Conservation (phyloP, 177 flowering plant species). For the Vitis hybrid region DNA sequence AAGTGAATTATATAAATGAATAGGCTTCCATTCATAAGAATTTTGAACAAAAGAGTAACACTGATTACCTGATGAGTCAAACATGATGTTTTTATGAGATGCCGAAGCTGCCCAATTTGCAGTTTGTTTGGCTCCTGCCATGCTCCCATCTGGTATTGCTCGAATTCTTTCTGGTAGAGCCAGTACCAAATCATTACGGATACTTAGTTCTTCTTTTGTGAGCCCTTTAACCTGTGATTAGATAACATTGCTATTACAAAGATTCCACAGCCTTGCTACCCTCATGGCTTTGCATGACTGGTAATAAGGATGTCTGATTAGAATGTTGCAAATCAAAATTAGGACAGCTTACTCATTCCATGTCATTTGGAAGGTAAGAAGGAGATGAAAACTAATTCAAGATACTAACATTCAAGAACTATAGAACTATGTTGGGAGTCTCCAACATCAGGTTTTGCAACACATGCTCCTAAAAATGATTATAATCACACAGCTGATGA, state of each 20-base stretch:
- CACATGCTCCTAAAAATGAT: too few relatives aligned
- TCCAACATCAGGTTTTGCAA: too few relatives aligned
- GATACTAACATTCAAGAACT: too few relatives aligned
- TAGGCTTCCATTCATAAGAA: background rate
- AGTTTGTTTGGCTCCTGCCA: slow-evolving; percentile 19
- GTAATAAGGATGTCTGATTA: background rate
- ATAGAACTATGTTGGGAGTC: too few relatives aligned
- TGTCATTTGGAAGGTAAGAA: too few relatives aligned
- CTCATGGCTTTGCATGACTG: background rate
- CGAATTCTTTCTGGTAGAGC: slow-evolving; percentile 47
- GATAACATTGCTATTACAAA: background rate
- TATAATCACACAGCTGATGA: too few relatives aligned
- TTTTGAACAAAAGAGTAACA: background rate
- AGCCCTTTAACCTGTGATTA: slow-evolving; percentile 48
- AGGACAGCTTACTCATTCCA: too few relatives aligned
- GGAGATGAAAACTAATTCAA: too few relatives aligned
- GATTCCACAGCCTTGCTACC: background rate
- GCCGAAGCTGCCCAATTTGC: slow-evolving; percentile 40
- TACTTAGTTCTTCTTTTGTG: slow-evolving; percentile 40
- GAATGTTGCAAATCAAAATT: too few relatives aligned
- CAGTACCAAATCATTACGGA: slow-evolving; percentile 43
- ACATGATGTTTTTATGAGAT: slow-evolving; percentile 35
- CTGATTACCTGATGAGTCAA: slow-evolving; percentile 37
- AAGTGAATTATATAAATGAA: background rate
- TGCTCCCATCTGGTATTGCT: slow-evolving; percentile 51